Evolutionary conservation across 352 stramenopile genomes (phyloP).

Genomic region (Globisporangium polare): DNA sequence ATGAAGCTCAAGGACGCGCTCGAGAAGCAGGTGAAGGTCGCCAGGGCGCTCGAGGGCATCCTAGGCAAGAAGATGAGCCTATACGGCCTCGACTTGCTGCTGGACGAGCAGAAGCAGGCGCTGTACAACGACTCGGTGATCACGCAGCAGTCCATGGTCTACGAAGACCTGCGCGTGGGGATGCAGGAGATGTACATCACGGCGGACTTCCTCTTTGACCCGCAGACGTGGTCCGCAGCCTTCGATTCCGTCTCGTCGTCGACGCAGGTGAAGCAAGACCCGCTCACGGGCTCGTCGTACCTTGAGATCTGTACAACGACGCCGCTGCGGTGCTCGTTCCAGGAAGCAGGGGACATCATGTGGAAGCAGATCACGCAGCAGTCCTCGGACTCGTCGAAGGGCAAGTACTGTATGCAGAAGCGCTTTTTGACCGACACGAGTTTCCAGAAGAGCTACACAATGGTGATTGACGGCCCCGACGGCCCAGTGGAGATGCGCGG

Average conservation of each 20-base stretch:
- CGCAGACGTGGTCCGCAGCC: neutral
- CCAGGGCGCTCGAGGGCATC: slow-evolving; percentile 33
- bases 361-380: slow-evolving; percentile 11
- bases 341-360: slow-evolving; percentile 6
- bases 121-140: slow-evolving; percentile 5
- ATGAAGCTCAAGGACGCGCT: slow-evolving; percentile 38
- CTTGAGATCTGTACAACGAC: slow-evolving; percentile 12
- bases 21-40: slow-evolving; percentile 35
- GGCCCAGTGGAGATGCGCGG: slow-evolving; percentile 8
- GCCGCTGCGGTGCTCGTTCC: slow-evolving; percentile 5
- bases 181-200: slow-evolving; percentile 14
- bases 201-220: slow-evolving; percentile 10
- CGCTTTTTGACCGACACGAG: slow-evolving; percentile 2
- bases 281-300: neutral
- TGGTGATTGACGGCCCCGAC: slow-evolving; percentile 10
- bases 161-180: neutral
- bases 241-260: slow-evolving; percentile 1
- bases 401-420: slow-evolving; percentile 5
- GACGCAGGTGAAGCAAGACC: slow-evolving; percentile 9
- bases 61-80: slow-evolving; percentile 19
- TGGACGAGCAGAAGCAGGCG: slow-evolving; percentile 6
- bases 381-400: slow-evolving; percentile 13
- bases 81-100: slow-evolving; percentile 11
- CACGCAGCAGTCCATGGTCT: slow-evolving; percentile 7
- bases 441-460: slow-evolving; percentile 18